Conservation (phyloP, 2,329 filamentous ascomycete genomes). For the Albophoma yamanashiensis region DNA sequence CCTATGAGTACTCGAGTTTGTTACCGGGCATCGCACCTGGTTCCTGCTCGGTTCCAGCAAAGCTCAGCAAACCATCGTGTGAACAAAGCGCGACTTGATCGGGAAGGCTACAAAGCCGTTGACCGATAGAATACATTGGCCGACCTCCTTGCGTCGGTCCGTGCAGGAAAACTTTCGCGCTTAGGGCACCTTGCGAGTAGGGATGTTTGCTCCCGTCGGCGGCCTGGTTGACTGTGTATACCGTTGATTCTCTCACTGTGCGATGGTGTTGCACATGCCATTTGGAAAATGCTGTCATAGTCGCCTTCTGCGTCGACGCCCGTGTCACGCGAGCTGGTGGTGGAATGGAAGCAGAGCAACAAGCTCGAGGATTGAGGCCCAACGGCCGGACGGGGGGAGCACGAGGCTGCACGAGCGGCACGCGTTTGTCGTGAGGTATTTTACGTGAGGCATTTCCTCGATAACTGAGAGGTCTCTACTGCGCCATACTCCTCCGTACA, state of each 20-base stretch:
- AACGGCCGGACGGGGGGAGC: background rate
- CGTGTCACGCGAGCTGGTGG: background rate
- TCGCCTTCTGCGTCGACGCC: background rate
- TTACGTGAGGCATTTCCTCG: no score
- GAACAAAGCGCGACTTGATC: background rate
- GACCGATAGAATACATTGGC: no score
- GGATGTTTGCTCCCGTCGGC: background rate
- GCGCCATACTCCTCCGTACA: background rate
- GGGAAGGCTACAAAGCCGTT: background rate
- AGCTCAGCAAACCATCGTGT: no score
- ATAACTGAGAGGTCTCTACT: background rate
- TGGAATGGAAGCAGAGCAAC: background rate
- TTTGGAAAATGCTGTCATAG: background rate
- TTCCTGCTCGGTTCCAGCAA: no score
- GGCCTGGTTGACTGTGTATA: background rate
- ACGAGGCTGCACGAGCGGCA: background rate
- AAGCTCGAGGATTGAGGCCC: background rate
- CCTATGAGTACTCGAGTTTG: background rate
- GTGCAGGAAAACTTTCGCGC: background rate
- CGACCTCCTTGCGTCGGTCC: background rate
- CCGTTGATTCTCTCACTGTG: background rate
- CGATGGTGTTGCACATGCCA: background rate
- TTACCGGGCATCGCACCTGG: background rate
- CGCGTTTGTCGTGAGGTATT: no score
- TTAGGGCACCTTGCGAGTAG: background rate